A percentile compares a stretch with the other conserved stretches of the same genome.
These are phyloP conservation scores for Fagopyrum tataricum DNA, from an alignment of 148 eudicot genomes.

Conservation along the genomic window DNA sequence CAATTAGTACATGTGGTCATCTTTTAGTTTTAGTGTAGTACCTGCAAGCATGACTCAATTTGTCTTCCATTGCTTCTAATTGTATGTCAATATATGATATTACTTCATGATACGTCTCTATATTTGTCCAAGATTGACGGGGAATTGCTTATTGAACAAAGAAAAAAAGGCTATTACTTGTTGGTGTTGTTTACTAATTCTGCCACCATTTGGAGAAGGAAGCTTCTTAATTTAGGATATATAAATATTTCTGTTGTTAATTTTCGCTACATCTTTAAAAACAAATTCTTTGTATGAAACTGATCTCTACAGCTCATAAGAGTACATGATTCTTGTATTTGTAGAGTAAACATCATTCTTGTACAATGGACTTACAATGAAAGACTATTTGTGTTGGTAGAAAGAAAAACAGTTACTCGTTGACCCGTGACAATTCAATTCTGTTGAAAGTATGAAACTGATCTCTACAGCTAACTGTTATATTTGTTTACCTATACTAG, in stretches of 20 bases:
- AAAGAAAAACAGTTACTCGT: not conserved
- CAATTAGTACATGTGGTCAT: not conserved
- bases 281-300: not conserved
- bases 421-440: not conserved
- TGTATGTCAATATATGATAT: no score
- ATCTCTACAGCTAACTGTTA: not conserved
- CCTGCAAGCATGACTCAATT: not conserved
- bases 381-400: not conserved
- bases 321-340: not conserved
- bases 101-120: not conserved
- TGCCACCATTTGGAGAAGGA: not conserved
- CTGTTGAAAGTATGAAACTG: not conserved
- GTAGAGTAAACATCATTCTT: not conserved
- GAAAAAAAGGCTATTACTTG: not conserved
- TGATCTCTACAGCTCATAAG: no score
- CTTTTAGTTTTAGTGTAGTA: not conserved
- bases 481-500: slow-evolving; percentile 19
- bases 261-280: no score
- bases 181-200: no score
- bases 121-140: not conserved
- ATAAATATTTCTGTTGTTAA: no score
- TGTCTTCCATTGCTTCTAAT: not conserved
- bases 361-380: not conserved
- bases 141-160: not conserved
- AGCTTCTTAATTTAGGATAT: not conserved